phyloP scores from a whole-genome alignment of 2,329 filamentous ascomycete species.

The Aspergillus fumigatus region DNA sequence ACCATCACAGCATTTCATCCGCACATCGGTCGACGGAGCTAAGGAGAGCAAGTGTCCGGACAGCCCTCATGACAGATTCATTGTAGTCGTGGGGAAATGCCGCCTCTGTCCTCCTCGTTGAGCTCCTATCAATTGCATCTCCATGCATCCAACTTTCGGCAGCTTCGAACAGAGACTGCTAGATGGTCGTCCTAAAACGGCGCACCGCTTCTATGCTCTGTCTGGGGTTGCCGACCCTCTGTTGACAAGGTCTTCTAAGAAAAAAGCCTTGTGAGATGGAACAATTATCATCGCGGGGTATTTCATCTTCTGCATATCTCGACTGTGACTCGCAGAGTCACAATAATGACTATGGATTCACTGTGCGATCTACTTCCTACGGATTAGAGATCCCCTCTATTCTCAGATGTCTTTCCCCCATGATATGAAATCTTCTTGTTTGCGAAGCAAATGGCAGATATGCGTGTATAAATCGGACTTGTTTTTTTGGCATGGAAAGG shows the following conservation, averaged over 20 bases:
- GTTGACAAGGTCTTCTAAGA: background rate
- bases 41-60: constrained; percentile 55
- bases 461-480: background rate
- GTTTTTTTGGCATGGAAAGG: background rate
- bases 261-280: background rate
- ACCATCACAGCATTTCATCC: constrained; percentile 66
- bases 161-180: background rate
- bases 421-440: background rate
- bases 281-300: background rate
- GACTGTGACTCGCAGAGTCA: background rate
- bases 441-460: background rate
- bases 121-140: constrained; percentile 3
- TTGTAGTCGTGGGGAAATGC: constrained; percentile 63
- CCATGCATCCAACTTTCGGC: constrained; percentile 3
- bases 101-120: constrained; percentile 43
- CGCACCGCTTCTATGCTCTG: background rate
- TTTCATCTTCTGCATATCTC: background rate
- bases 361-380: background rate
- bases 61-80: constrained; percentile 69
- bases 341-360: background rate
- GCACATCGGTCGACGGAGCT: constrained; percentile 63
- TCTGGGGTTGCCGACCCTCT: background rate
- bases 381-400: background rate
- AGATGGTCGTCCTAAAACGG: background rate
- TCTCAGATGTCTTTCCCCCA: background rate